Evolutionary conservation across 208 protist genomes (phyloP).

Genomic region (Crithidia fasciculata): DNA sequence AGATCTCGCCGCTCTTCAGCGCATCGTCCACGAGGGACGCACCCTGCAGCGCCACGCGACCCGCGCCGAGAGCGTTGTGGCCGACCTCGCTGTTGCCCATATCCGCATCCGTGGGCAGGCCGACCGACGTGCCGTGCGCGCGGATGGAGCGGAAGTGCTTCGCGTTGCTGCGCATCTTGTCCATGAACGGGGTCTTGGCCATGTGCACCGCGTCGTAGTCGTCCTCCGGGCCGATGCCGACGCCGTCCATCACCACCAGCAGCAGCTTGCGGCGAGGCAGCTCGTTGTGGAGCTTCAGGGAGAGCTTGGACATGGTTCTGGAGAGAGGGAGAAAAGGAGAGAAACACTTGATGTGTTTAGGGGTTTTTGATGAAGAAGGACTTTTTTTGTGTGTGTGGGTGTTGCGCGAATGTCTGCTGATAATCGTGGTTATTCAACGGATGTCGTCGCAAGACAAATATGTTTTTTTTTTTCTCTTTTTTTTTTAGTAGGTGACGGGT

Average conservation of each 20-base stretch:
- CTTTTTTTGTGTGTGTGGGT: constrained; percentile 1
- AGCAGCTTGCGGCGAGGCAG: constrained; percentile 86
- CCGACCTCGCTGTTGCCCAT: constrained; percentile 97
- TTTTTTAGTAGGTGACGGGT: background rate
- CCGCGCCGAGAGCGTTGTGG: constrained; percentile 95
- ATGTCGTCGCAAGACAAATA: background rate
- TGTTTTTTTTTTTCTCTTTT: background rate
- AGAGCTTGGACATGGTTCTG: constrained; percentile 57
- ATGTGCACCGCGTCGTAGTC: constrained; percentile 93
- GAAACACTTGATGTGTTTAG: background rate
- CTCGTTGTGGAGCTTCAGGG: constrained; percentile 53
- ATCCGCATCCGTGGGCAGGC: constrained; percentile 93
- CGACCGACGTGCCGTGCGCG: constrained; percentile 93
- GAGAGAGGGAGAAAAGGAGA: too few species aligned
- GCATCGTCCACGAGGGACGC: constrained; percentile 95
- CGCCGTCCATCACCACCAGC: constrained; percentile 89
- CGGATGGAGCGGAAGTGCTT: constrained; percentile 88
- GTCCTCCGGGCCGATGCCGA: constrained; percentile 88
- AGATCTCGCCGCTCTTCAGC: constrained; percentile 86
- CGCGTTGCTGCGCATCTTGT: constrained; percentile 53
- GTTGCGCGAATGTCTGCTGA: background rate
- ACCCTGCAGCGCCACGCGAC: constrained; percentile 93
- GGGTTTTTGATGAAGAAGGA: constrained; percentile 17
- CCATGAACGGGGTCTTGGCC: constrained; percentile 91
- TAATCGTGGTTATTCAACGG: constrained; percentile 23